These are phyloP conservation scores for Letharia columbiana DNA, from an alignment of 495 filamentous ascomycete species.

Conservation along the genomic window DNA sequence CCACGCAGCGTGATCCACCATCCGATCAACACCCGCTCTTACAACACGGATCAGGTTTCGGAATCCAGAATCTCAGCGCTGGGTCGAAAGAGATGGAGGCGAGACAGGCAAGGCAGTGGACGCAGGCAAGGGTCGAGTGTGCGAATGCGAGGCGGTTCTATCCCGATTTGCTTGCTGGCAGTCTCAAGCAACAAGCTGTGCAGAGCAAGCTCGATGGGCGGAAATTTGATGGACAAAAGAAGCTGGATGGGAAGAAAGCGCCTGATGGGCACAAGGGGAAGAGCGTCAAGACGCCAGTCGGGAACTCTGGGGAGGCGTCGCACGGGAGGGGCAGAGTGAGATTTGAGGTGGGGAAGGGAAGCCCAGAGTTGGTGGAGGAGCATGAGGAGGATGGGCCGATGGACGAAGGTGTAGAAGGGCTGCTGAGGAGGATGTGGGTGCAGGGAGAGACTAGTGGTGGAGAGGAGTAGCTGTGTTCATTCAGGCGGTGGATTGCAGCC, in stretches of 20 bases:
- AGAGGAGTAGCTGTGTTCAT: not conserved
- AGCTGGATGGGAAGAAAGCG: conserved; percentile 8
- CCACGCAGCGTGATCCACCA: conserved; percentile 18
- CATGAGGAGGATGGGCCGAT: conserved; percentile 7
- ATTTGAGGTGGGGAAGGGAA: conserved; percentile 22
- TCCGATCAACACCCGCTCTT: conserved; percentile 18
- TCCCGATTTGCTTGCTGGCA: conserved; percentile 8
- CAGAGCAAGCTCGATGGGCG: conserved; percentile 9
- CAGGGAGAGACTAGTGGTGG: not conserved
- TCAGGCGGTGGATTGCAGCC: no score
- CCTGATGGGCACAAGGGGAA: not conserved
- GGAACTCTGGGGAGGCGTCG: not conserved
- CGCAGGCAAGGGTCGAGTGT: conserved; percentile 16
- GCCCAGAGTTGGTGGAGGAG: conserved; percentile 4
- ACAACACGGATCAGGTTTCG: conserved; percentile 10
- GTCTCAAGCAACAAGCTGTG: conserved; percentile 8
- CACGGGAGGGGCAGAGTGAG: conserved; percentile 19
- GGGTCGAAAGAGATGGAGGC: conserved; percentile 15
- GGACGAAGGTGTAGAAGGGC: conserved; percentile 18
- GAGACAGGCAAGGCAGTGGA: conserved; percentile 17
- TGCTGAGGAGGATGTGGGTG: conserved; percentile 25
- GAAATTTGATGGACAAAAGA: conserved; percentile 7
- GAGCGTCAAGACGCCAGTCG: conserved; percentile 6
- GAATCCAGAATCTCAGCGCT: conserved; percentile 15
- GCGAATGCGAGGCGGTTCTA: conserved; percentile 19